Conservation (phyloP, 257 asterid genomes). For the Galeopsis tetrahit region DNA sequence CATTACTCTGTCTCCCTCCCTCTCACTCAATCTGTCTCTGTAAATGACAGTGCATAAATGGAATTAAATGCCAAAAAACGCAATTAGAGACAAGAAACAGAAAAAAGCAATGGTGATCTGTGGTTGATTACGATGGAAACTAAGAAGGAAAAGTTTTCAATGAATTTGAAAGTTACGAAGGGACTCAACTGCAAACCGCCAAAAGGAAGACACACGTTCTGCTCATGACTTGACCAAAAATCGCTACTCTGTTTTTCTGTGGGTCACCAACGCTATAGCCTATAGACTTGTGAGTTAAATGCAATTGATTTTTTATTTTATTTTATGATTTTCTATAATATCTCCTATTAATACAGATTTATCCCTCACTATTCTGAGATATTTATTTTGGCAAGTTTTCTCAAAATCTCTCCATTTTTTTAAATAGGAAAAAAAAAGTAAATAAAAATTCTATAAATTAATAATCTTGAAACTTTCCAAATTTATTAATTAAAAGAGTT, state of each 20-base stretch:
- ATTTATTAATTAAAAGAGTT: too few relatives aligned
- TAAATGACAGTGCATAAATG: slow-evolving; percentile 3
- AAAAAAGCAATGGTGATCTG: slow-evolving; percentile 2
- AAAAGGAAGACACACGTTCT: slow-evolving; percentile 23
- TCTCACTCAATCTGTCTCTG: neutral
- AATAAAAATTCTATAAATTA: too few relatives aligned
- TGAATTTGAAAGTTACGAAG: slow-evolving; percentile 39
- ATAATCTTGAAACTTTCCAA: too few relatives aligned
- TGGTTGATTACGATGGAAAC: slow-evolving; percentile 31
- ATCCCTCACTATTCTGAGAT: too few relatives aligned
- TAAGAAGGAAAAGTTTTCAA: slow-evolving; percentile 24
- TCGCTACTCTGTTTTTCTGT: neutral
- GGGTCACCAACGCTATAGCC: neutral
- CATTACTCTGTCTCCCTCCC: slow-evolving; percentile 44
- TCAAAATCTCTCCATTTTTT: too few relatives aligned
- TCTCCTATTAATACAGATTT: too few relatives aligned
- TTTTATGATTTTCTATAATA: too few relatives aligned
- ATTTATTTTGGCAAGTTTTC: too few relatives aligned
- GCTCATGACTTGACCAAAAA: neutral
- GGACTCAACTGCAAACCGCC: slow-evolving; percentile 45
- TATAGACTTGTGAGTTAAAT: neutral
- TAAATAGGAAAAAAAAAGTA: too few relatives aligned
- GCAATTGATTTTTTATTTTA: neutral
- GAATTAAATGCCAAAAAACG: slow-evolving; percentile 9
- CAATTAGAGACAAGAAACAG: slow-evolving; percentile 21